Conservation (phyloP, 2,329 filamentous ascomycete genomes). For the Clarireedia paspali region DNA sequence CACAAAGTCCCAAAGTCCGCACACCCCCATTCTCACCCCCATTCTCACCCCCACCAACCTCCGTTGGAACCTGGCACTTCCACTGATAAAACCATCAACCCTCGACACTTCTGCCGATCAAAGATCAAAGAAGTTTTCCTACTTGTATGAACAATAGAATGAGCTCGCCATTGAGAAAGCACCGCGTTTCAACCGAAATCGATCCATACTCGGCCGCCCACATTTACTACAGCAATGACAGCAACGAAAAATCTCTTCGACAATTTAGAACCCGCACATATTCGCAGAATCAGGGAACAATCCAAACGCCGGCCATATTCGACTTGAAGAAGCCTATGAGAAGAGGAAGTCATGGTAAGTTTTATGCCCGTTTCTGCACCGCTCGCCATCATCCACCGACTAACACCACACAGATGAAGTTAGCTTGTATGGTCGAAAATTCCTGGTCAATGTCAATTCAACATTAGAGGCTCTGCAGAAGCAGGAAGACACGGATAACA, state of each 20-base stretch:
- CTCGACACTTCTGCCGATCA: neutral
- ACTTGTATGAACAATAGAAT: conserved; percentile 11
- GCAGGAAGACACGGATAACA: conserved; percentile 87
- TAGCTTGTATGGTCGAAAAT: conserved; percentile 62
- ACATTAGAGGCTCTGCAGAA: conserved; percentile 72
- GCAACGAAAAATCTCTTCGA: conserved; percentile 20
- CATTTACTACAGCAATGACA: conserved; percentile 26
- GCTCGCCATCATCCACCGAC: conserved; percentile 6
- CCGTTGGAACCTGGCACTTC: neutral
- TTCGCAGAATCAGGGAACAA: conserved; percentile 19
- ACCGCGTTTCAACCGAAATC: conserved; percentile 21
- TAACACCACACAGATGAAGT: conserved; percentile 56
- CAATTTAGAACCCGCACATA: conserved; percentile 26
- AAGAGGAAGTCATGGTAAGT: conserved; percentile 29
- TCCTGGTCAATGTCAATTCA: conserved; percentile 77
- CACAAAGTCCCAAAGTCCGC: too few relatives aligned
- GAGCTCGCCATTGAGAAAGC: conserved; percentile 17
- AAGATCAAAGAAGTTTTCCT: neutral
- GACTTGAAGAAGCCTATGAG: conserved; percentile 22
- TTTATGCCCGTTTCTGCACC: neutral
- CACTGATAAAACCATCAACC: neutral
- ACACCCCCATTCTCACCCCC: too few relatives aligned
- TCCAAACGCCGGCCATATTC: conserved; percentile 8
- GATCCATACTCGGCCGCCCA: conserved; percentile 27
- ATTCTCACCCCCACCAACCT: too few relatives aligned